Base-by-base conservation (phyloP, 305 asterid genomes). In the Fraxinus latifolia region DNA sequence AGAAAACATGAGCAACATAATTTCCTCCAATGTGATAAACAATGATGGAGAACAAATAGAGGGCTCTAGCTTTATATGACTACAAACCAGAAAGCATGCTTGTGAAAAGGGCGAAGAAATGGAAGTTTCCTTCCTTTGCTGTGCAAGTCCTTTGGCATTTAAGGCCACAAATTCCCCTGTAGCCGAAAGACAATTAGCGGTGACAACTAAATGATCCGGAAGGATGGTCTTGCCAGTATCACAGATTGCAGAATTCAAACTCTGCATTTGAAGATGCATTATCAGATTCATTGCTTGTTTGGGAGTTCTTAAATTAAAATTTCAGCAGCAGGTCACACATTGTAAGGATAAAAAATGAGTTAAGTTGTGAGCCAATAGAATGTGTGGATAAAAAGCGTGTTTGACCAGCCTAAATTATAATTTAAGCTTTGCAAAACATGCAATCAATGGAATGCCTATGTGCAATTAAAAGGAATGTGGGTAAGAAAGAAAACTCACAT, bases 111-210 rank as follows among this genome's bases (percentile, higher is more conserved):
- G 99, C 31, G 97, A 83, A 82, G 82, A 19, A 77, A 88, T 80
- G 84, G 86, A 83, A 68, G 87, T 77, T 81, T 86, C 92, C 90
- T 91, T 96, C 87, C 98, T 91, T 85, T 93, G 99, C 47, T 77
- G 84, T 6, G 95, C 89, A 77, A 96, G 85, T 39, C 99, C 99
- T 86, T 85, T 92, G 70, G 95, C 86, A 82, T 87, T 90, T 77
- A 96, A 81, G 39, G 98, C 88, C 60, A 88, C 87, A 82, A 96
- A 94, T 83, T 93, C 94, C 74, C 99, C 99, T 0, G 97, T 92
- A 27, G 89, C 81, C 70, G 98, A 84, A 58, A 96, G 87, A 89
- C 94, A 90, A 89, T 90, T 93, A 83, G 97, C 97, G 0, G 92
- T 89, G 84, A 96, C 90, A 82, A 84, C 68, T 47, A 96, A 81